Conservation (phyloP, 176 grass and related monocot genomes). For the Cenchrus americanus region DNA sequence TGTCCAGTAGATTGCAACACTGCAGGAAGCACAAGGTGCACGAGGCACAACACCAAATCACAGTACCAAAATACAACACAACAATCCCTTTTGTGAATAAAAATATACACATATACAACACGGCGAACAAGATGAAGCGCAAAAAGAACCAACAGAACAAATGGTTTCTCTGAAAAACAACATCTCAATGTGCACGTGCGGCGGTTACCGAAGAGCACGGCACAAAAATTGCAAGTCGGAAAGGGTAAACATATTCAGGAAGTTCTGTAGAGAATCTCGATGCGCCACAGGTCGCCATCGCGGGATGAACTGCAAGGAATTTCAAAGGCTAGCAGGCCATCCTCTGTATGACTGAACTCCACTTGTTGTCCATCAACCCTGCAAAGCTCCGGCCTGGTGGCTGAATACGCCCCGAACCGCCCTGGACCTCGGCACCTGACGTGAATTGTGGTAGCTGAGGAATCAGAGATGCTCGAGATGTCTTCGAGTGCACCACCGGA, state of each 20-base stretch:
- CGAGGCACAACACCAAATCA: neutral
- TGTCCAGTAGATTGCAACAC: no score
- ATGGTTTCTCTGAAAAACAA: no score
- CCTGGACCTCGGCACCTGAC: slow-evolving; percentile 50
- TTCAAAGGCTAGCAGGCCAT: slow-evolving; percentile 43
- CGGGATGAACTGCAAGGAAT: slow-evolving; percentile 4
- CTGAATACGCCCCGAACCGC: slow-evolving; percentile 56
- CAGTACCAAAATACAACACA: neutral
- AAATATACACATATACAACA: neutral
- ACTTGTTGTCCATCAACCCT: slow-evolving; percentile 42
- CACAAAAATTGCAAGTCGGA: neutral
- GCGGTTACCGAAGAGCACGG: neutral
- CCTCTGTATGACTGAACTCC: slow-evolving; percentile 40
- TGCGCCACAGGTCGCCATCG: neutral
- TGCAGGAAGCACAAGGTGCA: no score
- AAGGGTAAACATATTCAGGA: slow-evolving; percentile 11
- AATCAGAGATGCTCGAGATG: neutral
- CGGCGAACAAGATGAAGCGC: neutral
- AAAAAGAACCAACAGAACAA: neutral
- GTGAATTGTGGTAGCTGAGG: slow-evolving; percentile 31
- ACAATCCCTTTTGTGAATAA: neutral
- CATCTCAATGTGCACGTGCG: neutral
- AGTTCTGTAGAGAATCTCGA: slow-evolving; percentile 39
- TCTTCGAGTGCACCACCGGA: slow-evolving; percentile 53
- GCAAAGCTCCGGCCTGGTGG: slow-evolving; percentile 30